Evolutionary conservation across 805 yeast species (phyloP).

Genomic region (Ogataea zsoltii): DNA sequence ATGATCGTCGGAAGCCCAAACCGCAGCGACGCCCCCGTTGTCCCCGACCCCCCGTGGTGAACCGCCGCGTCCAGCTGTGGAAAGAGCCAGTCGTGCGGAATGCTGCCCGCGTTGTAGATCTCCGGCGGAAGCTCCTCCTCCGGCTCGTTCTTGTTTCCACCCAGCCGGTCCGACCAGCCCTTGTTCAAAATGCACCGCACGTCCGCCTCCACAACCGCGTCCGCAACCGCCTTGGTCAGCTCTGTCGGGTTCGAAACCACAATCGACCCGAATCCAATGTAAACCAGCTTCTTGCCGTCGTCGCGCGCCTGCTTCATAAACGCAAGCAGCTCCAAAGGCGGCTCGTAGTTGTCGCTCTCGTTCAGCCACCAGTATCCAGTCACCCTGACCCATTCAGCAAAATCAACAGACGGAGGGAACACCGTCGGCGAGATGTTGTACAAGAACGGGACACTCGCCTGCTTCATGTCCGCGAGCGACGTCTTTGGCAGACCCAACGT

Average conservation of each 20-base stretch:
- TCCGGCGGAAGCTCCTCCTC: slow-evolving; percentile 61
- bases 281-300: slow-evolving; percentile 71
- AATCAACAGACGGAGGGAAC: slow-evolving; percentile 90
- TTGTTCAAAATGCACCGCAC: slow-evolving; percentile 86
- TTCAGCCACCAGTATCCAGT: slow-evolving; percentile 96
- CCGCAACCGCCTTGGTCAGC: slow-evolving; percentile 73
- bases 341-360: slow-evolving; percentile 48
- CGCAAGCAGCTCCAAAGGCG: slow-evolving; percentile 55
- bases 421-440: slow-evolving; percentile 88
- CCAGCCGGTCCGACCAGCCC: slow-evolving; percentile 88
- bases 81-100: slow-evolving; percentile 95
- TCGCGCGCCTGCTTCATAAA: slow-evolving; percentile 65
- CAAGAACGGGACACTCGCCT: slow-evolving; percentile 79
- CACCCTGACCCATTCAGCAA: slow-evolving; percentile 92
- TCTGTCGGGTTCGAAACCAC: slow-evolving; percentile 82
- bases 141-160: slow-evolving; percentile 34
- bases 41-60: slow-evolving; percentile 97
- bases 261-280: slow-evolving; percentile 95
- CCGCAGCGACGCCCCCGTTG: slow-evolving; percentile 88
- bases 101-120: slow-evolving; percentile 66
- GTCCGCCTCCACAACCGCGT: slow-evolving; percentile 77
- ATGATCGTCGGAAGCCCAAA: slow-evolving; percentile 88
- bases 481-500: slow-evolving; percentile 67
- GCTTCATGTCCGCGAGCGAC: slow-evolving; percentile 67
- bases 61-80: slow-evolving; percentile 90